These are phyloP conservation scores for Phaeosphaeria sp. DNA, from an alignment of 2,329 filamentous ascomycete genomes.

Conservation along the genomic window DNA sequence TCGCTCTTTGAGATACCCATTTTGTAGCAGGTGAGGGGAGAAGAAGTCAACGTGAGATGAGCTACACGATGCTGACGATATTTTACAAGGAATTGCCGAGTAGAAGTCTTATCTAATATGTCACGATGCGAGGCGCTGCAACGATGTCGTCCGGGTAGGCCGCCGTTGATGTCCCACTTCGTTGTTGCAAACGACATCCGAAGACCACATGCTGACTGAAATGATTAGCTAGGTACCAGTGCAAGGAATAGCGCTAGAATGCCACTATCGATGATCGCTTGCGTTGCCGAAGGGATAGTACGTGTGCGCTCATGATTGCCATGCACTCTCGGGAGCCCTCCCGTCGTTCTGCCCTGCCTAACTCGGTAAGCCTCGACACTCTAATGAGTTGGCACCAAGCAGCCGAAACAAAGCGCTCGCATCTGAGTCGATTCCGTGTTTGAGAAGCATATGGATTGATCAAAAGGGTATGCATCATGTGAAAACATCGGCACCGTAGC, in stretches of 20 bases:
- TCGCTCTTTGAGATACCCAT: conserved; percentile 31
- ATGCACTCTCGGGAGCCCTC: neutral
- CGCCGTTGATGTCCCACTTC: neutral
- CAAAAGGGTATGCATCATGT: neutral
- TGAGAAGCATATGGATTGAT: neutral
- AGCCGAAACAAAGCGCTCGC: neutral
- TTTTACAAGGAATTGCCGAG: neutral
- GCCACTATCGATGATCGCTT: neutral
- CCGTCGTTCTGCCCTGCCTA: conserved; percentile 8
- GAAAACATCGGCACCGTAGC: neutral
- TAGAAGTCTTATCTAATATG: neutral
- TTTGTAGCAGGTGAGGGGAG: neutral
- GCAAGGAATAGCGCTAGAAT: neutral
- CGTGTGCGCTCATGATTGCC: neutral
- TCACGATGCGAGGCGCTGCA: neutral
- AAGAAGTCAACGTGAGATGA: neutral
- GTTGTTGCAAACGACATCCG: neutral
- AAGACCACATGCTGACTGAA: neutral
- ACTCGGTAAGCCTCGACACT: neutral
- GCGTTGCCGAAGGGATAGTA: conserved; percentile 6
- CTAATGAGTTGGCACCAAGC: neutral
- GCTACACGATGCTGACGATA: neutral
- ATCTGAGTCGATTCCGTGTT: neutral
- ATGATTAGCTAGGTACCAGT: neutral
- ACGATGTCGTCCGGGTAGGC: neutral